phyloP scores from a whole-genome alignment of 75 land plant species.

The Pinus taeda region DNA sequence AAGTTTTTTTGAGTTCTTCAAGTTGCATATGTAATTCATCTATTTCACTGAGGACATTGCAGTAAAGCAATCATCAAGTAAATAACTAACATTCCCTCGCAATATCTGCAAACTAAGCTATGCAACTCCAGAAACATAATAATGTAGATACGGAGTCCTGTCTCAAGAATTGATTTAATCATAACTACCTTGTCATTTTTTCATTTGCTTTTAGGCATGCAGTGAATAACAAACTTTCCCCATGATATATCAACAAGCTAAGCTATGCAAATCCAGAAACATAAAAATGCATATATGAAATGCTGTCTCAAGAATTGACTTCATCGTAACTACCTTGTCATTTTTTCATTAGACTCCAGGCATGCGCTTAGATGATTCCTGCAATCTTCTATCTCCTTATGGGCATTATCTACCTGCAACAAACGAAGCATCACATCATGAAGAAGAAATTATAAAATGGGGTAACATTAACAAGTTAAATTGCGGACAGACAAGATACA shows the following conservation, averaged over 20 bases:
- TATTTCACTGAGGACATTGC: constrained; percentile 57
- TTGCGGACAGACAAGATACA: background rate
- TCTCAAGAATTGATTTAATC: no score
- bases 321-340: constrained; percentile 39
- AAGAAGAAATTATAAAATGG: background rate
- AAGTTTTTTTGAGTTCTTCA: constrained; percentile 18
- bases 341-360: constrained; percentile 53
- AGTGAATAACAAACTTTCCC: background rate
- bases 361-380: constrained; percentile 46
- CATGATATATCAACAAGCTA: background rate
- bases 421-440: background rate
- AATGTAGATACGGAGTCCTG: background rate
- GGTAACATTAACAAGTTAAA: background rate
- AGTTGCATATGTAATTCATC: constrained; percentile 40
- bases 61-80: background rate
- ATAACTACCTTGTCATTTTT: constrained; percentile 49
- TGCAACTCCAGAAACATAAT: background rate
- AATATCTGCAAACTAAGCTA: background rate
- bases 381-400: constrained; percentile 61
- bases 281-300: background rate
- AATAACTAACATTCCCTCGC: background rate
- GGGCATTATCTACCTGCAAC: constrained; percentile 52
- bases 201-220: constrained; percentile 55
- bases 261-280: background rate
- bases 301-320: background rate